Percentiles rank a stretch among this genome's conserved stretches.
phyloP scores from a whole-genome alignment of 2,329 filamentous ascomycete genomes.

The Sporothrix sp. region DNA sequence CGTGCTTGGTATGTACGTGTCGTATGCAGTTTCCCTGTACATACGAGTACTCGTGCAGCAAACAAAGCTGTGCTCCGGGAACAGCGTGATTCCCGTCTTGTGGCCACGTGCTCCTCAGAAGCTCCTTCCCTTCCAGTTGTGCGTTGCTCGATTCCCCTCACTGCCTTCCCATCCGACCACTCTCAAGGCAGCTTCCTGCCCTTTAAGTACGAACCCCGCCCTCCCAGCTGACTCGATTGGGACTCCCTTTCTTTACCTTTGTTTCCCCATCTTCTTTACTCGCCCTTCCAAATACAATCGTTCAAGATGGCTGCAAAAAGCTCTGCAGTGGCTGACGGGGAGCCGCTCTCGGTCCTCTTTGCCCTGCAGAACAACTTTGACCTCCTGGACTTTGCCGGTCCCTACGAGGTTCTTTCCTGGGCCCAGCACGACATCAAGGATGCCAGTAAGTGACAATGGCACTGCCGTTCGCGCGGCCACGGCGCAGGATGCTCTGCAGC shows the following conservation, averaged over 20 bases:
- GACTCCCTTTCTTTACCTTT: not conserved
- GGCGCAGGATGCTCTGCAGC: too few relatives aligned
- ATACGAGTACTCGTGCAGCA: too few relatives aligned
- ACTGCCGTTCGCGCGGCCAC: too few relatives aligned
- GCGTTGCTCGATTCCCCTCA: constrained; percentile 14
- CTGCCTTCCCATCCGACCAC: not conserved
- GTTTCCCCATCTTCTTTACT: not conserved
- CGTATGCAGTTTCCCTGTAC: too few relatives aligned
- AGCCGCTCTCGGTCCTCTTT: constrained; percentile 51
- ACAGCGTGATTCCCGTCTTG: not conserved
- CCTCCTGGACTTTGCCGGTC: constrained; percentile 48
- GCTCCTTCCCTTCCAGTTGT: constrained; percentile 2
- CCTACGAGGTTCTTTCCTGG: constrained; percentile 40
- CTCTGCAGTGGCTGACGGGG: constrained; percentile 45
- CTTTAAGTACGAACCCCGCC: constrained; percentile 15
- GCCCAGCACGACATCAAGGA: constrained; percentile 46
- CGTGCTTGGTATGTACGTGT: too few relatives aligned
- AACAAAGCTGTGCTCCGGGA: too few relatives aligned
- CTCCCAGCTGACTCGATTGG: constrained; percentile 2
- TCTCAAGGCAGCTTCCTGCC: not conserved
- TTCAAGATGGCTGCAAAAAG: constrained; percentile 49
- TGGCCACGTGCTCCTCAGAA: not conserved
- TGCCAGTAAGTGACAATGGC: constrained; percentile 39
- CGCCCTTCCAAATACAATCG: constrained; percentile 19
- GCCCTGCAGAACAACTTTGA: constrained; percentile 52